A percentile compares a stretch with the other conserved stretches of the same genome.
These are phyloP conservation scores for Pythium angustatum DNA, from an alignment of 352 stramenopile species.

Conservation along the genomic window DNA sequence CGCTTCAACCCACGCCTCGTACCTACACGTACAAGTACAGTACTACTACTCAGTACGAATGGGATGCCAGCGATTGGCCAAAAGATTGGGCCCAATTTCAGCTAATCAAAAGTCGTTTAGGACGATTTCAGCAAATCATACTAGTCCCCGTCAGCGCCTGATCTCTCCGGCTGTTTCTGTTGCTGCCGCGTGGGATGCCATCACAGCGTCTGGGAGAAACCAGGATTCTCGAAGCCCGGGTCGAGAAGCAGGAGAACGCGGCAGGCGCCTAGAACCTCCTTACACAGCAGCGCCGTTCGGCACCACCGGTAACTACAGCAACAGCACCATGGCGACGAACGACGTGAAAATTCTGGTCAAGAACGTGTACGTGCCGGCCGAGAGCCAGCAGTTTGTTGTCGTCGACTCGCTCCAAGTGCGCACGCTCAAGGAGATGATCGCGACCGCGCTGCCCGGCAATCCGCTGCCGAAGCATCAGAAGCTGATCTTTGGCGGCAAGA, in stretches of 20 bases:
- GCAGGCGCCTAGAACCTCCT: not conserved
- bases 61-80: not conserved
- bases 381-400: constrained; percentile 54
- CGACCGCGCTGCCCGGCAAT: constrained; percentile 43
- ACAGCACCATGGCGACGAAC: not conserved
- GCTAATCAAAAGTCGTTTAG: not conserved
- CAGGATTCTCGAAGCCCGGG: not conserved
- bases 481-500: constrained; percentile 88
- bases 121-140: constrained; percentile 5
- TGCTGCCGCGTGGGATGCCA: constrained; percentile 28
- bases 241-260: not conserved
- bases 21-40: not conserved
- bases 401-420: constrained; percentile 39
- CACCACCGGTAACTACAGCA: not conserved
- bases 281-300: not conserved
- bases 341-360: constrained; percentile 74
- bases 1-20: not conserved
- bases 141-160: not conserved
- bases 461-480: constrained; percentile 64
- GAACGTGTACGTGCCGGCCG: constrained; percentile 71
- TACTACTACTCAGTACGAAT: not conserved
- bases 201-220: too few species aligned
- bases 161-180: constrained; percentile 17
- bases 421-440: constrained; percentile 64
- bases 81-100: not conserved